Conservation (phyloP, 148 eudicot genomes). For the Silene latifolia region DNA sequence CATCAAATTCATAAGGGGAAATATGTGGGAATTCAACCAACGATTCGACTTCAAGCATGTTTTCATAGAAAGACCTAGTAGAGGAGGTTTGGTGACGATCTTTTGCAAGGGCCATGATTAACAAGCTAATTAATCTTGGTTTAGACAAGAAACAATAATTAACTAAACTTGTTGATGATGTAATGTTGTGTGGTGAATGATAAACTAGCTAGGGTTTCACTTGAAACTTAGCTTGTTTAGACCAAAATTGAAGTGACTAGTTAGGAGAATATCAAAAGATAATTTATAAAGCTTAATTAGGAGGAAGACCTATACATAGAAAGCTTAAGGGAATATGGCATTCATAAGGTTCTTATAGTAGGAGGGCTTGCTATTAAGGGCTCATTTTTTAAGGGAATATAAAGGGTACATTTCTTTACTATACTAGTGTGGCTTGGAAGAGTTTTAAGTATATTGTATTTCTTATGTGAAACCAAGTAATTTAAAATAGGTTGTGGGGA, state of each 20-base stretch:
- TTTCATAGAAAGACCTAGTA: conserved; percentile 35
- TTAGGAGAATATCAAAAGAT: too few relatives aligned
- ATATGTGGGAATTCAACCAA: conserved; percentile 38
- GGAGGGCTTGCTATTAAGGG: too few relatives aligned
- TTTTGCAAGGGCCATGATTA: conserved; percentile 61
- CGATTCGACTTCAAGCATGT: conserved; percentile 31
- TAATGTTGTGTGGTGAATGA: too few relatives aligned
- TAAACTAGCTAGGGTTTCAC: too few relatives aligned
- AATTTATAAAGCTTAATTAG: too few relatives aligned
- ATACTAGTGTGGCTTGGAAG: conserved; percentile 20
- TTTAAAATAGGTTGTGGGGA: conserved; percentile 15
- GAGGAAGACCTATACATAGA: too few relatives aligned
- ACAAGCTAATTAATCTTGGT: conserved; percentile 5
- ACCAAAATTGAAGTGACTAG: too few relatives aligned
- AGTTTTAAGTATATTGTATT: conserved; percentile 10
- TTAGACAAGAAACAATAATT: too few relatives aligned
- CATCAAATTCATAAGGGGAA: conserved; percentile 30
- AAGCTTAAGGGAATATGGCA: too few relatives aligned
- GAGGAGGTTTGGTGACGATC: conserved; percentile 37
- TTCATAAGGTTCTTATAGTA: too few relatives aligned
- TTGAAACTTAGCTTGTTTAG: too few relatives aligned
- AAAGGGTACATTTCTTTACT: background rate
- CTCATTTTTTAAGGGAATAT: background rate
- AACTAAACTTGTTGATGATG: too few relatives aligned
- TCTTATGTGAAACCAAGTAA: background rate